These are phyloP conservation scores for Dactylellina leptospora DNA, from an alignment of 2,329 filamentous ascomycete genomes.

Conservation along the genomic window DNA sequence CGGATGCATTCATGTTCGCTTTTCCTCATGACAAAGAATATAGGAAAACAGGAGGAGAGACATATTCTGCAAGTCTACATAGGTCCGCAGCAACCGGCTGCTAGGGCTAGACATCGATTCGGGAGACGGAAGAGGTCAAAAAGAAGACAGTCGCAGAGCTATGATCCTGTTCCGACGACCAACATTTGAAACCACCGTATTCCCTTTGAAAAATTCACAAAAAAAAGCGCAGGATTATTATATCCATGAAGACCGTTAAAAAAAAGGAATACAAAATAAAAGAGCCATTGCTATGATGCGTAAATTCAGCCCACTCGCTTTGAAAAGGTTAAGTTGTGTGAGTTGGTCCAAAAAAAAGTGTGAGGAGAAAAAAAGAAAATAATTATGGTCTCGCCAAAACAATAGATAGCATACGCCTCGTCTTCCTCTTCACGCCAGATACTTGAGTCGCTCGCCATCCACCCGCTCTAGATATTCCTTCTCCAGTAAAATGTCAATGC, in stretches of 20 bases:
- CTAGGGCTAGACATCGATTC: too few relatives aligned
- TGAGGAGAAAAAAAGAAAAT: constrained; percentile 15
- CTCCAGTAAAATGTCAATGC: constrained; percentile 96
- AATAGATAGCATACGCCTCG: constrained; percentile 4
- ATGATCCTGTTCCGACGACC: too few relatives aligned
- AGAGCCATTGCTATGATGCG: constrained; percentile 43
- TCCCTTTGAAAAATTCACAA: too few relatives aligned
- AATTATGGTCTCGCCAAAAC: constrained; percentile 15
- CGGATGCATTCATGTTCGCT: too few relatives aligned
- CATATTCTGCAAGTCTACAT: too few relatives aligned
- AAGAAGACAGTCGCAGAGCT: too few relatives aligned
- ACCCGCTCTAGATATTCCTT: constrained; percentile 98
- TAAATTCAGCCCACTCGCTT: constrained; percentile 20
- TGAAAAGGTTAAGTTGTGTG: not conserved
- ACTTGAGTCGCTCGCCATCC: constrained; percentile 92
- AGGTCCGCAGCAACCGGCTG: too few relatives aligned
- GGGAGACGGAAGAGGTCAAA: too few relatives aligned
- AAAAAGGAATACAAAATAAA: not conserved
- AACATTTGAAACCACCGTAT: not conserved
- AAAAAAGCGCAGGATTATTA: constrained; percentile 1
- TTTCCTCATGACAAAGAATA: too few relatives aligned
- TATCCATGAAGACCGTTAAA: constrained; percentile 20
- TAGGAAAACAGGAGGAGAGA: too few relatives aligned
- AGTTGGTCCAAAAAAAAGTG: constrained; percentile 1
- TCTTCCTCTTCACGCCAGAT: constrained; percentile 70